phyloP scores from a whole-genome alignment of 306 rosid species.

The Cicer yamashitae region DNA sequence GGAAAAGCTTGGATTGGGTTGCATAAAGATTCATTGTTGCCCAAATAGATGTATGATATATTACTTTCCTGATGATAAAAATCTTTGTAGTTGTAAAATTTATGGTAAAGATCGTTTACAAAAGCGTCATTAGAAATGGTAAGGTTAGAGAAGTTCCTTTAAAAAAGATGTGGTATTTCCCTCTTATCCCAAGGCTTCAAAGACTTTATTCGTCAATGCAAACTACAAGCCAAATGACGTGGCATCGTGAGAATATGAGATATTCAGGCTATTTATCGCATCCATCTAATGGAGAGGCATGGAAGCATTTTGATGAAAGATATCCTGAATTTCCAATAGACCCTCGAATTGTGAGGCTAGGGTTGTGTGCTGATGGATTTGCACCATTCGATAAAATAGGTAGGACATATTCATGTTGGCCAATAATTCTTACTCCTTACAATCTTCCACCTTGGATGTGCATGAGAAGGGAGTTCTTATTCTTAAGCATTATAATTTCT shows the following conservation, averaged over 20 bases:
- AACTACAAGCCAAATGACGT: not conserved
- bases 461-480: too few relatives aligned
- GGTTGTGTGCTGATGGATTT: not conserved
- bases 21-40: constrained; percentile 16
- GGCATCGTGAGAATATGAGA: not conserved
- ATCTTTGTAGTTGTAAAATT: not conserved
- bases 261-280: not conserved
- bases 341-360: not conserved
- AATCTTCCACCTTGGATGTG: not conserved
- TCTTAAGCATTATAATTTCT: too few relatives aligned
- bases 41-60: not conserved
- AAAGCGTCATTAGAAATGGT: not conserved
- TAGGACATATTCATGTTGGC: not conserved
- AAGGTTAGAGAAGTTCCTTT: too few relatives aligned
- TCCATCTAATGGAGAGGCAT: too few relatives aligned
- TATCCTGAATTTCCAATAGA: too few relatives aligned
- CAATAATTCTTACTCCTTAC: not conserved
- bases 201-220: not conserved
- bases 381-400: not conserved
- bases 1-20: not conserved
- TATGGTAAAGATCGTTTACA: not conserved
- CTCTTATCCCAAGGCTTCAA: too few relatives aligned
- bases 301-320: too few relatives aligned
- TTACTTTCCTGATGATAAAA: not conserved
- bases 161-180: too few relatives aligned